Evolutionary conservation across 192 early-diverging fungal species (phyloP).

Genomic region (Rhizophlyctis rosea): DNA sequence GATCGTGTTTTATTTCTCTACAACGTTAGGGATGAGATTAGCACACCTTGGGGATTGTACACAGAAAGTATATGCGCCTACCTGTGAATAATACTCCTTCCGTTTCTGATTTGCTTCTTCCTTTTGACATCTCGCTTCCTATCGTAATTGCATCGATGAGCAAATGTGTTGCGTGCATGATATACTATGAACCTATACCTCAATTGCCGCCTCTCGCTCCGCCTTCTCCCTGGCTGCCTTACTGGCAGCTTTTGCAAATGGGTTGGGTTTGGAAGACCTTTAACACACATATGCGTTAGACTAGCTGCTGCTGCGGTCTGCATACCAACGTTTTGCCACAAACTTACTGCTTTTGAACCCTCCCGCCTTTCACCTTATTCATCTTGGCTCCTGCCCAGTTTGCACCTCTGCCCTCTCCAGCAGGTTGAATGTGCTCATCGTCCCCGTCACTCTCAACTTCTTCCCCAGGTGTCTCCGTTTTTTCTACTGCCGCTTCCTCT

Average conservation of each 20-base stretch:
- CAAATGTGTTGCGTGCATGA: neutral
- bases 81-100: conserved; percentile 21
- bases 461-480: conserved; percentile 2
- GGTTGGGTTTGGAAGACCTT: conserved; percentile 21
- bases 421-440: neutral
- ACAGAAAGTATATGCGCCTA: conserved; percentile 1
- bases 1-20: conserved; percentile 19
- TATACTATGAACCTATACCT: conserved; percentile 8
- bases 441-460: neutral
- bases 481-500: neutral
- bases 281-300: neutral
- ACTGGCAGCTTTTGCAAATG: conserved; percentile 13
- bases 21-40: neutral
- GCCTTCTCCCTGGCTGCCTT: conserved; percentile 11
- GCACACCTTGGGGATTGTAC: neutral
- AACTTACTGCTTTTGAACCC: neutral
- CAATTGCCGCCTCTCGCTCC: conserved; percentile 17
- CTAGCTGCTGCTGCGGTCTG: neutral
- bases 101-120: conserved; percentile 9
- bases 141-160: too few species aligned
- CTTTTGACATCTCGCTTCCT: conserved; percentile 6
- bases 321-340: neutral
- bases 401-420: neutral
- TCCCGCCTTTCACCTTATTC: neutral
- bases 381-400: neutral